These are phyloP conservation scores for Plicaturopsis crispa DNA, from an alignment of 768 basidiomycete genomes.

Conservation along the genomic window DNA sequence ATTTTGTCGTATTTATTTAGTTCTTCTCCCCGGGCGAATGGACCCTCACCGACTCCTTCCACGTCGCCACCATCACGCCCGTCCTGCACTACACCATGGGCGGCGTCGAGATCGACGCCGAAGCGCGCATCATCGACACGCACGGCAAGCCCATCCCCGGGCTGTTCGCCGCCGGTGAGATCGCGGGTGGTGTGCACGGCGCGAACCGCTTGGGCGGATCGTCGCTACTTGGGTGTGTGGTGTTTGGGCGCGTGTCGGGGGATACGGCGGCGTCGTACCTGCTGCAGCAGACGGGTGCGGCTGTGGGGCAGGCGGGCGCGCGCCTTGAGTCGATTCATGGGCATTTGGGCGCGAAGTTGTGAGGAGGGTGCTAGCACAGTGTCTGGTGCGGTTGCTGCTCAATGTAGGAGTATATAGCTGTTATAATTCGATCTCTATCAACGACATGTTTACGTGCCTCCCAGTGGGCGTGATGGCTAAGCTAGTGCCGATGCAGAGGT, in stretches of 20 bases:
- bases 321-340: conserved; percentile 72
- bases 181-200: conserved; percentile 96
- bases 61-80: conserved; percentile 96
- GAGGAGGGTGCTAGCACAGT: no score
- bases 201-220: conserved; percentile 96
- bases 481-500: no score
- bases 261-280: conserved; percentile 92
- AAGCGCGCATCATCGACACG: conserved; percentile 73
- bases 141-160: conserved; percentile 77
- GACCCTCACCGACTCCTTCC: conserved; percentile 82
- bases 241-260: conserved; percentile 93
- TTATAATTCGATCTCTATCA: no score
- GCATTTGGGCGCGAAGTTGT: conserved; percentile 53
- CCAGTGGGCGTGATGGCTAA: no score
- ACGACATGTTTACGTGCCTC: no score
- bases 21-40: conserved; percentile 83
- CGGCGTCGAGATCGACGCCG: conserved; percentile 88
- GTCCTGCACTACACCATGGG: conserved; percentile 99
- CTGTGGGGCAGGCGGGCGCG: conserved; percentile 70
- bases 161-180: conserved; percentile 92
- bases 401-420: no score
- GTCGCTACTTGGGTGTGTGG: conserved; percentile 91
- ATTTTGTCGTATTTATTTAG: conserved; percentile 16
- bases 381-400: no score
- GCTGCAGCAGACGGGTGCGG: conserved; percentile 59